A percentile compares a stretch with the other conserved stretches of the same genome.
These are phyloP conservation scores for Suhomyces bribrorum DNA, from an alignment of 1,139 yeast species.

Conservation along the genomic window DNA sequence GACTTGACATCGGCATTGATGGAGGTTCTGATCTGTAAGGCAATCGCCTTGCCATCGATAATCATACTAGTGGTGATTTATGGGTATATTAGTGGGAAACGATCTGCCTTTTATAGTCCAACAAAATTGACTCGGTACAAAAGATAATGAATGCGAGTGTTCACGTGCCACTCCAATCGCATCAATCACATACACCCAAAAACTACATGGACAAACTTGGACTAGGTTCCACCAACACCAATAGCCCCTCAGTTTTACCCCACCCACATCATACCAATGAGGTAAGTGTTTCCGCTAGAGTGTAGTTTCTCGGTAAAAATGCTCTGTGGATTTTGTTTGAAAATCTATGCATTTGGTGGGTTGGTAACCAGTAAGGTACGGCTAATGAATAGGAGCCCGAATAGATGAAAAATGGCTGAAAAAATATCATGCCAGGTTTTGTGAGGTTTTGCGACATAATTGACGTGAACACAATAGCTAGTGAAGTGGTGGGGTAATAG, in stretches of 20 bases:
- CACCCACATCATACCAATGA: too few species aligned
- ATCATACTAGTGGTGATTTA: conserved; percentile 15
- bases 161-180: too few species aligned
- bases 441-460: too few species aligned
- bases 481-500: too few species aligned
- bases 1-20: conserved; percentile 56
- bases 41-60: conserved; percentile 75
- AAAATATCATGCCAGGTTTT: too few species aligned
- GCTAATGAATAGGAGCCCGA: not conserved
- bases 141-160: not conserved
- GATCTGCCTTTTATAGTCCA: conserved; percentile 8
- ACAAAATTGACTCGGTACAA: conserved; percentile 15
- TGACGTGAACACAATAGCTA: too few species aligned
- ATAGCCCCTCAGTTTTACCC: too few species aligned
- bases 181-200: too few species aligned
- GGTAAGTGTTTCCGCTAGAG: too few species aligned
- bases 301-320: too few species aligned
- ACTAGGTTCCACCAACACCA: too few species aligned
- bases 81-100: conserved; percentile 1
- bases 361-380: not conserved
- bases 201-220: not conserved
- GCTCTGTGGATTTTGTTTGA: too few species aligned
- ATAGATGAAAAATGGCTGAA: not conserved
- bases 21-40: conserved; percentile 52
- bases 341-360: not conserved